Evolutionary conservation across 768 basidiomycete genomes (phyloP).

Genomic region (Amanita inopinata): DNA sequence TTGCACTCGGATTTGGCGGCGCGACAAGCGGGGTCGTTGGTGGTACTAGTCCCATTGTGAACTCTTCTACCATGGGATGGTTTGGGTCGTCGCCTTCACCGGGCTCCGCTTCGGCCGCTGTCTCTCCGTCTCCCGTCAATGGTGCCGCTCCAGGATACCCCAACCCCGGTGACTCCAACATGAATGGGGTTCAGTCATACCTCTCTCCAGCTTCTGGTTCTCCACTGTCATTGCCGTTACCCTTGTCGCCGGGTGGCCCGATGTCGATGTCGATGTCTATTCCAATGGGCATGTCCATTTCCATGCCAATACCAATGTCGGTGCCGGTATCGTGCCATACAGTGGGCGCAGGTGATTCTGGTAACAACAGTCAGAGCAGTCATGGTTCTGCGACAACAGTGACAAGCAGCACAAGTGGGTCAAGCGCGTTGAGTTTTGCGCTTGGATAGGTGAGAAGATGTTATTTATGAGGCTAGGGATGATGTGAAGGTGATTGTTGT

Average conservation of each 20-base stretch:
- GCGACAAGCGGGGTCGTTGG: not conserved
- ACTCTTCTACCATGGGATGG: constrained; percentile 1
- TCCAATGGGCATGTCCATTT: constrained; percentile 3
- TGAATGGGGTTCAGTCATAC: constrained; percentile 5
- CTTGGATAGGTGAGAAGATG: constrained; percentile 13
- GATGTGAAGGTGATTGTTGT: not conserved
- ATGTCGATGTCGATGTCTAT: not conserved
- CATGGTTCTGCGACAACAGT: constrained; percentile 1
- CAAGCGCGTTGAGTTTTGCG: constrained; percentile 21
- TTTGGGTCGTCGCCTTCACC: not conserved
- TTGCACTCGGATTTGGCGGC: constrained; percentile 5
- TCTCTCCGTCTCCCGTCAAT: not conserved
- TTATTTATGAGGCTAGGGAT: not conserved
- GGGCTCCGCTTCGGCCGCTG: not conserved
- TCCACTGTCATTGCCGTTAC: not conserved
- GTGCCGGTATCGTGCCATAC: too few relatives aligned
- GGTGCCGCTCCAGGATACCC: too few relatives aligned
- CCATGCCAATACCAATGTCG: not conserved
- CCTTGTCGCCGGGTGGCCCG: constrained; percentile 2
- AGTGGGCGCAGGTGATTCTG: not conserved
- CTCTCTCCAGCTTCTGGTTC: not conserved
- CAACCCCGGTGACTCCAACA: too few relatives aligned
- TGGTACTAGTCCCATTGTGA: not conserved
- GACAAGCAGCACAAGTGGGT: constrained; percentile 3
- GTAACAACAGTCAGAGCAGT: not conserved